Base-by-base conservation (phyloP, 768 basidiomycete species). In the Suillus variegatus region DNA sequence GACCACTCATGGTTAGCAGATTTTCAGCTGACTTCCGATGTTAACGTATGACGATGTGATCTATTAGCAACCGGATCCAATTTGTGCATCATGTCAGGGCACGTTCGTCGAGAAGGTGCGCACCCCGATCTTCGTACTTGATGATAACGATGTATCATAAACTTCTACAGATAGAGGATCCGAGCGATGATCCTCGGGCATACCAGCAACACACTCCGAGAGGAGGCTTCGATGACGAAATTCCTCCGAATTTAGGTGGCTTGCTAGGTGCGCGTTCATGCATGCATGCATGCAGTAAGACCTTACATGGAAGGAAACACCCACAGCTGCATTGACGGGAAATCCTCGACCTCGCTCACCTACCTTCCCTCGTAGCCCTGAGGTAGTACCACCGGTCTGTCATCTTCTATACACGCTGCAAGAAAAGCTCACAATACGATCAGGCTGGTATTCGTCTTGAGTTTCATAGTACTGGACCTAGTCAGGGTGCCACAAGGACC, bases 101-200 rank as follows among this genome's bases (percentile, higher is more conserved):
- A 83, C 87, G 22, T 97, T 97, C 71, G 90, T 96, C 3, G 94
- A 95, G 77, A 90, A 85, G 82, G 94, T 88, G 55, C 51, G 13
- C 67, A 6, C 22, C 47, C 25, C 49, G 58, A 25, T 51, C 20
- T 40, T 49, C 28, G 25, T 43, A 36, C 46, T 38, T 25, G 10
- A 18, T 32, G 41, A 16, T 49, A 36, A 49, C 36, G 40, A 62
- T 68, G 32, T 72, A 66, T 28, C 20, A 25, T 44, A 46, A 22
- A 51, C 35, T 61, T 60, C 52, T 28, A 25, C 74, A 94, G 92
- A 87, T 94, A 73, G 92, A 94, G 74, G 84, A 91, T 74, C 80
- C 87, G 28, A 72, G 78, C 60, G 90, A 94, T 71, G 91, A 94
- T 79, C 93, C 93, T 38, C 88, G 93, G 56, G 78, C 82, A 47